Percentiles rank a stretch among this genome's conserved stretches.
These are phyloP conservation scores for Mycena citricolor DNA, from an alignment of 1,284 basidiomycete genomes.

Conservation along the genomic window DNA sequence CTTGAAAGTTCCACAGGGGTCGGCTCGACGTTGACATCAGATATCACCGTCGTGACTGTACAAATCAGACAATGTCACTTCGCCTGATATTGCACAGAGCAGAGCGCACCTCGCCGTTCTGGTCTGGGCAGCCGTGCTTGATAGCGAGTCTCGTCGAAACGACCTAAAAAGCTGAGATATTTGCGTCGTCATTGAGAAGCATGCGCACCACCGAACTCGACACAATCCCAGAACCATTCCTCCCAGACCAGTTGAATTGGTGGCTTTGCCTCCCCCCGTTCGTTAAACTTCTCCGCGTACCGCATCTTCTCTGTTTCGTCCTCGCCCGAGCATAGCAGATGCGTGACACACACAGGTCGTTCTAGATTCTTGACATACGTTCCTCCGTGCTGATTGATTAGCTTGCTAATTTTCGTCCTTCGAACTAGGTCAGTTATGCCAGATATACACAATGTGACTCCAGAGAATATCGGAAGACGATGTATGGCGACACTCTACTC, in stretches of 20 bases:
- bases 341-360: slow-evolving; percentile 67
- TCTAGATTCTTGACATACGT: slow-evolving; percentile 60
- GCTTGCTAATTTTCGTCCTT: slow-evolving; percentile 56
- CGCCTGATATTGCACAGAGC: too few species aligned
- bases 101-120: slow-evolving; percentile 42
- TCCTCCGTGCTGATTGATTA: slow-evolving; percentile 55
- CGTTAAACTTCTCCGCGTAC: slow-evolving; percentile 68
- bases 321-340: slow-evolving; percentile 62
- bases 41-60: too few species aligned
- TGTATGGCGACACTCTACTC: slow-evolving; percentile 58
- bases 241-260: slow-evolving; percentile 74
- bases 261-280: slow-evolving; percentile 52
- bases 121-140: slow-evolving; percentile 58
- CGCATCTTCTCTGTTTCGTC: slow-evolving; percentile 66
- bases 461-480: slow-evolving; percentile 65
- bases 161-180: slow-evolving; percentile 27
- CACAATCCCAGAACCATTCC: slow-evolving; percentile 84
- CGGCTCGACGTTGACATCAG: too few species aligned
- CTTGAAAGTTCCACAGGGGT: too few species aligned
- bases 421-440: slow-evolving; percentile 57
- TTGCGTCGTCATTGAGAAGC: not conserved
- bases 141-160: slow-evolving; percentile 59
- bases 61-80: too few species aligned
- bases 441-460: slow-evolving; percentile 62
- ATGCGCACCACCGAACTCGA: slow-evolving; percentile 61